A percentile compares a stretch with the other conserved stretches of the same genome.
These are phyloP conservation scores for Balansia obtecta DNA, from an alignment of 2,329 filamentous ascomycete species.

Conservation along the genomic window DNA sequence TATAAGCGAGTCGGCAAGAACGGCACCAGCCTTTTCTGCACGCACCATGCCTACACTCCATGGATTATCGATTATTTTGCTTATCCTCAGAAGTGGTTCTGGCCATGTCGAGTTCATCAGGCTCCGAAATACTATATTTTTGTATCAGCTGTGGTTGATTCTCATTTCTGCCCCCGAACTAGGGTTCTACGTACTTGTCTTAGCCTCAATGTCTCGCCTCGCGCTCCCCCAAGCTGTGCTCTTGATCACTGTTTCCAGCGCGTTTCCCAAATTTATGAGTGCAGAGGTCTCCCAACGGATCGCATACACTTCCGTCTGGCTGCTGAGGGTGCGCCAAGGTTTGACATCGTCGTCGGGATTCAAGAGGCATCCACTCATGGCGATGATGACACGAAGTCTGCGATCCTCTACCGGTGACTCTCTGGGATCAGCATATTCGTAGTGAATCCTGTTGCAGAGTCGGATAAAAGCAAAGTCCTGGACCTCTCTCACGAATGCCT, in stretches of 20 bases:
- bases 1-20: conserved; percentile 69
- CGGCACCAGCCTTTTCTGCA: conserved; percentile 59
- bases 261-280: conserved; percentile 63
- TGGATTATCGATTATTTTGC: conserved; percentile 68
- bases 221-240: conserved; percentile 72
- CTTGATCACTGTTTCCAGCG: conserved; percentile 65
- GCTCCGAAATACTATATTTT: conserved; percentile 35
- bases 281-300: conserved; percentile 74
- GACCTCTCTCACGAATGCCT: conserved; percentile 75
- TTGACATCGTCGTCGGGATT: conserved; percentile 54
- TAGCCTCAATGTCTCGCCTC: conserved; percentile 33
- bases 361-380: conserved; percentile 69
- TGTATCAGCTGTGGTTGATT: neutral
- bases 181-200: conserved; percentile 29
- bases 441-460: conserved; percentile 37
- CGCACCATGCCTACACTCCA: conserved; percentile 66
- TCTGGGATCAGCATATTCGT: conserved; percentile 34
- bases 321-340: conserved; percentile 68
- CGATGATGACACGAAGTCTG: conserved; percentile 69
- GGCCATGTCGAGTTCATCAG: conserved; percentile 52
- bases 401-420: conserved; percentile 44
- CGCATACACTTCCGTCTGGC: conserved; percentile 66
- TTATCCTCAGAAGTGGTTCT: conserved; percentile 49
- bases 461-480: conserved; percentile 82
- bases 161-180: neutral